Evolutionary conservation across 2,329 filamentous ascomycete species (phyloP), one percentile per base, ranked within the genome.

Genomic region (Alternaria sp.): DNA sequence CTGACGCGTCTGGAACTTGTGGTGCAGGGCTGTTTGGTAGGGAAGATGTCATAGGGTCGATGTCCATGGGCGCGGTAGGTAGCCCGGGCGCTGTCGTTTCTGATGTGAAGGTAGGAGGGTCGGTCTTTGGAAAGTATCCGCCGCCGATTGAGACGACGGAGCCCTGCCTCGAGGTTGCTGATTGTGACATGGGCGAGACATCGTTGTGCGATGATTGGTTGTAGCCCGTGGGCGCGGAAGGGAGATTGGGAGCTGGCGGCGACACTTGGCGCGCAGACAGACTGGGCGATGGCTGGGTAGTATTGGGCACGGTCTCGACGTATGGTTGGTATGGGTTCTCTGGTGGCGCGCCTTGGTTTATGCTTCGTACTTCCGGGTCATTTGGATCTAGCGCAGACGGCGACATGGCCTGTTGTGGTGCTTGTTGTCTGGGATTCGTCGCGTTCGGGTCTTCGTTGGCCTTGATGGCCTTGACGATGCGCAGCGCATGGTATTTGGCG

Each of bases 401-500:
- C 43, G 78, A 75, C 12, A 52, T 45, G 5, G 66, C 58, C 48
- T 72, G 65, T 44, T 72, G 63, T 32, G 82, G 80, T 9, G 81
- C 78, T 57, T 87, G 83, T 54, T 89, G 84, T 58, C 87, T 87
- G 0, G 94, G 94, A 73, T 98, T 98, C 8, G 92, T 91, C 57
- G 90, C 88, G 79, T 99, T 99, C 3, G 95, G 95, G 74, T 99
- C 94, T 67, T 92, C 90, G 55, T 93, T 93, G 41, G 94, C 92
- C 74, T 94, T 95, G 72, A 97, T 86, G 11, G 95, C 95, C 80
- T 92, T 97, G 16, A 92, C 85, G 74, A 99, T 99, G 59, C 95
- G 88, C 36, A 94, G 83, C 2, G 94, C 94, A 78, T 98, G 96
- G 86, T 92, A 99, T 79, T 98, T 99, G 43, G 94, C 93, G 76